Base-by-base conservation (phyloP, 257 asterid species). In the Coffea eugenioides region DNA sequence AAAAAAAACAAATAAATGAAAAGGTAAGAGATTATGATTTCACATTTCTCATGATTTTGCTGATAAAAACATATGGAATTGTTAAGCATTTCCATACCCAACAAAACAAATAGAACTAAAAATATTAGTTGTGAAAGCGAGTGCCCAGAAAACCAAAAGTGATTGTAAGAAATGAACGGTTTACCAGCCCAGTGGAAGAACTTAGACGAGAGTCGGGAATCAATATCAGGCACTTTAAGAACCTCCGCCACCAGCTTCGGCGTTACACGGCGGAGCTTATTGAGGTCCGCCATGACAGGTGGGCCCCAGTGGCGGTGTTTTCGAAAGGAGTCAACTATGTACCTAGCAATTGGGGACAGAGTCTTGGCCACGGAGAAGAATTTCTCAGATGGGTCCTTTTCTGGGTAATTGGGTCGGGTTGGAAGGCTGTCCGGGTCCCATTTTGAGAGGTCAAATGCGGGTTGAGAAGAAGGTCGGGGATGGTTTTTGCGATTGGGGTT, bases 131-230 rank as follows among this genome's bases (percentile, higher is more conserved):
- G 6, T 65, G 15, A 31, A n/a, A 12, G 81, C 46, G 16, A 31
- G 34, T 31, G 34, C 34, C 39, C 71, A 52, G 27, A 73, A 52
- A 48, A 54, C 3, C 14, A 16, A 3, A 54, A 54, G 7, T 56
- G 16, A 54, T 15, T 6, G 7, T 43, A 43, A 80, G 21, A 54
- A 65, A 56, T 46, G 13, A 31, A 23, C n/a, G 36, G 14, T 65
- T 78, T 89, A 95, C 98, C 99, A 79, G 98, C 99, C 99, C 99
- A 95, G 74, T 89, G 88, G 84, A 95, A 95, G 86, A 95, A 90
- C 87, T 91, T 95, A 79, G 97, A 77, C 27, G 94, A 90, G 66
- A 93, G 87, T 83, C 90, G 88, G n/a, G 94, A 97, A 87, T 95
- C 97, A 80, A 90, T 83, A 84, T 90, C 71, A 10, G 98, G 92